Base-by-base conservation (phyloP, 2,329 filamentous ascomycete genomes). In the Xylariomycetidae sp. region DNA sequence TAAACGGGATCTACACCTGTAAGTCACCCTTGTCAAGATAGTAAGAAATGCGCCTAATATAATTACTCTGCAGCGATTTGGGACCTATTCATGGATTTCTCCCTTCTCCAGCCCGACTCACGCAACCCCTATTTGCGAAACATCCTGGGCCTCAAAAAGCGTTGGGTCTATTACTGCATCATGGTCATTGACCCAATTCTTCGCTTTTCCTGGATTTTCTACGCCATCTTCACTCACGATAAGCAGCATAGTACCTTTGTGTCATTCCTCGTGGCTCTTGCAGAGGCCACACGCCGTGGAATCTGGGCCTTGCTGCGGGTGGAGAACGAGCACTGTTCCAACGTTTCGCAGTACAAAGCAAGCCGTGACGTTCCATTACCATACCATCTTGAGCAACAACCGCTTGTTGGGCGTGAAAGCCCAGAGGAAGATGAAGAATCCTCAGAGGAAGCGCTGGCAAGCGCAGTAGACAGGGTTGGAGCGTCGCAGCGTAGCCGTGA, bases 41-140 rank as follows among this genome's bases (percentile, higher is more conserved):
- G n/a, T n/a, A n/a, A n/a, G n/a, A n/a, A n/a, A n/a, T n/a, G n/a
- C n/a, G 4, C 5, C 15, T 19, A 24, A 40, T 12, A 19, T 7
- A 22, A 23, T 9, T 14, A 20, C n/a, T 6, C 24, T 26, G n/a
- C n/a, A 80, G 77, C 81, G 8, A 73, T 95, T 25, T 98, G 92
- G 92, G 92, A 98, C 55, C 64, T 98, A 2, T 79, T 87, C 44
- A 95, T 96, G 85, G 92, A 98, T 58, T 96, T 92, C 72, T 92
- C 84, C 38, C 70, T 95, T n/a, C 72, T 90, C 3, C 88, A 95
- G 48, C 72, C 82, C 0, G 76, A 81, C 35, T 76, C 85, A 0
- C 73, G 75, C 9, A 68, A 84, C 44, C 72, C 65, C 2, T 70
- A 80, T 30, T 73, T 95, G 9, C 82, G 92, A 6, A 77, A 90